Base-by-base conservation (phyloP, 2,329 filamentous ascomycete species). In the Nemania sp. region DNA sequence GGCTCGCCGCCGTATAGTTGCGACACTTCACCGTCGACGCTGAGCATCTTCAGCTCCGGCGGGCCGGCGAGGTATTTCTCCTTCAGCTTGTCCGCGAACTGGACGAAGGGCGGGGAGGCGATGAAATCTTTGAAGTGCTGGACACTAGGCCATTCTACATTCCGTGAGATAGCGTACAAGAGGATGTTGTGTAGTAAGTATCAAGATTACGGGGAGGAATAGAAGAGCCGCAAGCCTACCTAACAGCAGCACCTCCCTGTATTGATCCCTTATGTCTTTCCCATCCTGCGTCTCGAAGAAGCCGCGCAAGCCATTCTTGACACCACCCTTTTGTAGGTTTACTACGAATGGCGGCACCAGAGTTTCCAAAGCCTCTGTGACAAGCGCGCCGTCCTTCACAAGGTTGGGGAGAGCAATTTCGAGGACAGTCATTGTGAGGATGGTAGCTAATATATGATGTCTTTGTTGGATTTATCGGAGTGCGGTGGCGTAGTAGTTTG, bases 401-500 rank as follows among this genome's bases (percentile, higher is more conserved):
- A 67, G 51, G 1, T 20, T 26, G 6, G 43, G 51, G 2, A 58
- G 56, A 41, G 29, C 64, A 5, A 70, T 64, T 60, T 70, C 64
- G 35, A 70, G 26, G 47, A 67, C 18, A 7, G 64, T 13, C 67
- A 70, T 67, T 7, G 64, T 67, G 49, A 41, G 7, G n/a, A 24
- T 27, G 13, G 4, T 47, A 22, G 38, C 43, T 18, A n/a, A 26
- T 24, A 11, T 54, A n/a, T 47, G 3, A 5, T 18, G 13, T 51
- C 18, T 26, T 18, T 26, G n/a, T n/a, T 2, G 18, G 7, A 15
- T 45, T 56, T 24, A 5, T 35, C 22, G 45, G 4, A 2, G 18
- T 18, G 27, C n/a, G 29, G 13, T 56, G n/a, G 20, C n/a, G 5
- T 27, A 6, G 29, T 20, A 57, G 18, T 57, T 49, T 4, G 24